Percentiles rank a stretch among this genome's conserved stretches.
These are phyloP conservation scores for Colletotrichum incanum DNA, from an alignment of 2,329 filamentous ascomycete genomes.

Conservation along the genomic window DNA sequence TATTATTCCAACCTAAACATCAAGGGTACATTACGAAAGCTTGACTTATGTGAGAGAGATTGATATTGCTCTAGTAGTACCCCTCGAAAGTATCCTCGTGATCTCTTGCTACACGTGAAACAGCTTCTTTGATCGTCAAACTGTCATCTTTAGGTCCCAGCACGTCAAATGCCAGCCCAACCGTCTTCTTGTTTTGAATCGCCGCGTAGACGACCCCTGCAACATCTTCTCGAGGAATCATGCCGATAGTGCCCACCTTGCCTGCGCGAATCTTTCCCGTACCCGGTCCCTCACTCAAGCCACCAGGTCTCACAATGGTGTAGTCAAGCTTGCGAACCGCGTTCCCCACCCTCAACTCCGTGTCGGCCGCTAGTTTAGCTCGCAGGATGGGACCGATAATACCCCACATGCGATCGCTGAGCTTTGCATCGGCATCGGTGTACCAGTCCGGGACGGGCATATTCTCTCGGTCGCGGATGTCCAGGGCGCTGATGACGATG, in stretches of 20 bases:
- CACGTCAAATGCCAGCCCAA: slow-evolving; percentile 60
- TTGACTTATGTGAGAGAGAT: not conserved
- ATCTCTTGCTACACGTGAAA: slow-evolving; percentile 55
- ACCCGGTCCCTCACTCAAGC: slow-evolving; percentile 55
- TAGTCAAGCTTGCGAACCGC: slow-evolving; percentile 56
- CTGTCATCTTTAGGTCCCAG: slow-evolving; percentile 56
- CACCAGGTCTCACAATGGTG: slow-evolving; percentile 61
- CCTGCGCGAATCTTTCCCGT: slow-evolving; percentile 59
- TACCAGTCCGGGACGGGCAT: slow-evolving; percentile 60
- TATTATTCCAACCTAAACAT: too few relatives aligned
- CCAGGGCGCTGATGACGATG: slow-evolving; percentile 61
- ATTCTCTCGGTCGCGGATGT: slow-evolving; percentile 57
- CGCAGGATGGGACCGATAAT: slow-evolving; percentile 57
- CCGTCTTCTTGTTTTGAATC: slow-evolving; percentile 57
- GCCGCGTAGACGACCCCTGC: slow-evolving; percentile 59
- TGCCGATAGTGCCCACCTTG: slow-evolving; percentile 55
- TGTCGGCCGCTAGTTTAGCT: slow-evolving; percentile 61
- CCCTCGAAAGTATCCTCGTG: slow-evolving; percentile 52
- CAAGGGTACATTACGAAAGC: not conserved
- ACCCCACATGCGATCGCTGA: slow-evolving; percentile 56
- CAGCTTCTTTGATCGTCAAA: slow-evolving; percentile 53
- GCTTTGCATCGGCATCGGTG: slow-evolving; percentile 53
- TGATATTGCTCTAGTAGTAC: slow-evolving; percentile 42
- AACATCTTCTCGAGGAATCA: slow-evolving; percentile 61
- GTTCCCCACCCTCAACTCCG: slow-evolving; percentile 56